Evolutionary conservation across 2,329 filamentous ascomycete species (phyloP).

Genomic region (Taxawa tesnikishii): DNA sequence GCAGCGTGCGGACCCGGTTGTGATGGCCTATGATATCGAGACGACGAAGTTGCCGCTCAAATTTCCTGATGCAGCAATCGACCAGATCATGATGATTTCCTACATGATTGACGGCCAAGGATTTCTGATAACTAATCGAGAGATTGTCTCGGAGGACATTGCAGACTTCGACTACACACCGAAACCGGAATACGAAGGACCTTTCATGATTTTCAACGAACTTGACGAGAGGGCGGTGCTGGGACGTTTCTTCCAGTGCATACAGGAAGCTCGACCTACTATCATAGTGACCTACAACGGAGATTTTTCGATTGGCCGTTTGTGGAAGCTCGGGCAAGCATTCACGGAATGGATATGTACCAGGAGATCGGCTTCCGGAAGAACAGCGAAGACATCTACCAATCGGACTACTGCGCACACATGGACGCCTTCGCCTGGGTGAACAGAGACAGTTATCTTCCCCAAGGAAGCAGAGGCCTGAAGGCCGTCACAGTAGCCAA

Average conservation of each 20-base stretch:
- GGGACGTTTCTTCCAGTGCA: slow-evolving; percentile 87
- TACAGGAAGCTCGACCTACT: slow-evolving; percentile 87
- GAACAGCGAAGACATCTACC: slow-evolving; percentile 90
- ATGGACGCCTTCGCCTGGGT: slow-evolving; percentile 99
- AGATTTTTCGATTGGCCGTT: slow-evolving; percentile 99
- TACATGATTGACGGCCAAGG: slow-evolving; percentile 99
- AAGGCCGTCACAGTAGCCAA: slow-evolving; percentile 98
- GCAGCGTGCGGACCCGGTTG: slow-evolving; percentile 86
- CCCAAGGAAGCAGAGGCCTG: slow-evolving; percentile 89
- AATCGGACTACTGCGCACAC: slow-evolving; percentile 89
- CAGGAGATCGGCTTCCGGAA: slow-evolving; percentile 95
- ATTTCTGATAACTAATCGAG: slow-evolving; percentile 93
- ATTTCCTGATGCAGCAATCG: slow-evolving; percentile 86
- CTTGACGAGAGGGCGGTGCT: slow-evolving; percentile 79
- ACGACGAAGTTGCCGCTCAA: slow-evolving; percentile 92
- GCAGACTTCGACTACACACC: slow-evolving; percentile 97
- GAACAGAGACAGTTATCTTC: slow-evolving; percentile 94
- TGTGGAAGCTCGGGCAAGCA: slow-evolving; percentile 82
- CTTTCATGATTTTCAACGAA: slow-evolving; percentile 98
- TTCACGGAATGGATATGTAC: slow-evolving; percentile 98
- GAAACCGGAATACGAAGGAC: slow-evolving; percentile 86
- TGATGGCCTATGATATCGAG: slow-evolving; percentile 98
- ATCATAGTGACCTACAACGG: slow-evolving; percentile 99
- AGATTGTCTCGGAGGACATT: slow-evolving; percentile 96
- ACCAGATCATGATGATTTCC: slow-evolving; percentile 99